A percentile compares a stretch with the other conserved stretches of the same genome.
These are phyloP conservation scores for Herpetomonas tarakana DNA, from an alignment of 208 protist genomes.

Conservation along the genomic window DNA sequence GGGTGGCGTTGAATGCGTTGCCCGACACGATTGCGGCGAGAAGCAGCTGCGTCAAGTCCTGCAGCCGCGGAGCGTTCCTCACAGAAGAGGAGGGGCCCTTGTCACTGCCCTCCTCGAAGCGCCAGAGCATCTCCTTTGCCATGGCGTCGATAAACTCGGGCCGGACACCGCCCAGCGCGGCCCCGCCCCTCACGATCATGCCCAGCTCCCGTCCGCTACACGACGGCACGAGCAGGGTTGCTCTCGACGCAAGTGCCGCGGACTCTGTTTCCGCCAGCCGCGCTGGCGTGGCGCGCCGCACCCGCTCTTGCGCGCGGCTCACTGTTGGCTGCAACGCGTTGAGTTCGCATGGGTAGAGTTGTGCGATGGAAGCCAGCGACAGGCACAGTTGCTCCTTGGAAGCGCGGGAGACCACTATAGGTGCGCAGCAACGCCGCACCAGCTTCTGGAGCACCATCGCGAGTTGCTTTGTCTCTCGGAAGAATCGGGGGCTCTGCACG, in stretches of 20 bases:
- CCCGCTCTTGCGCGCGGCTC: too few relatives aligned
- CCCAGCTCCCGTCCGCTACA: conserved; percentile 56
- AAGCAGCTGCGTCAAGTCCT: conserved; percentile 4
- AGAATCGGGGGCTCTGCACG: too few relatives aligned
- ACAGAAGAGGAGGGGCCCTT: conserved; percentile 15
- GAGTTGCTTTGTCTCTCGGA: too few relatives aligned
- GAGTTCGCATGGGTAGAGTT: conserved; percentile 18
- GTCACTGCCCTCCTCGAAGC: conserved; percentile 8
- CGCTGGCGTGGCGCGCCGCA: too few relatives aligned
- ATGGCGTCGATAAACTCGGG: conserved; percentile 34
- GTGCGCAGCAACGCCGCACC: conserved; percentile 21
- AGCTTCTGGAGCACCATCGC: conserved; percentile 16
- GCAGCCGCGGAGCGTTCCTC: conserved; percentile 2
- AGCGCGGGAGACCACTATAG: conserved; percentile 24
- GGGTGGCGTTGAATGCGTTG: conserved; percentile 3
- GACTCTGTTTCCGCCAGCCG: background rate
- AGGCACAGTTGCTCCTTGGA: conserved; percentile 65
- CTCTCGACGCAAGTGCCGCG: conserved; percentile 6
- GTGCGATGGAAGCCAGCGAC: conserved; percentile 48
- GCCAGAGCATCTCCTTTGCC: conserved; percentile 25
- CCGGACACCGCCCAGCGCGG: conserved; percentile 25
- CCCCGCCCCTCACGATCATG: conserved; percentile 56
- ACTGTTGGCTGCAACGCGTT: too few relatives aligned
- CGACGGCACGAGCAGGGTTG: conserved; percentile 28
- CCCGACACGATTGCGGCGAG: background rate